These are phyloP conservation scores for Elsinoe arachidis DNA, from an alignment of 2,329 filamentous ascomycete genomes.

Conservation along the genomic window DNA sequence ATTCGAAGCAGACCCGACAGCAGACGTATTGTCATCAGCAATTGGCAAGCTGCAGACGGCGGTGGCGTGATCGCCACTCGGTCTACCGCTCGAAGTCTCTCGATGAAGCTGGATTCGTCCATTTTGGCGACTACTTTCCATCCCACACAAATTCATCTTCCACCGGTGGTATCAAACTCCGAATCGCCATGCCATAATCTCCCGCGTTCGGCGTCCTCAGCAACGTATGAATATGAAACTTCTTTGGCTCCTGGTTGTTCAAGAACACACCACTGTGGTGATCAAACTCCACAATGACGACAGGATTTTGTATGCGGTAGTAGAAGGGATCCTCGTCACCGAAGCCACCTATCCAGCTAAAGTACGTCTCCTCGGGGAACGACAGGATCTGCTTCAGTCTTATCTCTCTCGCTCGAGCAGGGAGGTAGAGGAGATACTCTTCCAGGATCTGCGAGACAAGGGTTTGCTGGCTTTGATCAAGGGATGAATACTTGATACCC, in stretches of 20 bases:
- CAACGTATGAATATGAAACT: conserved; percentile 72
- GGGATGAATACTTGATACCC: conserved; percentile 48
- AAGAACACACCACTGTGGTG: conserved; percentile 73
- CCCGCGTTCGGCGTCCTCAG: conserved; percentile 64
- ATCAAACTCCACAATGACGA: conserved; percentile 68
- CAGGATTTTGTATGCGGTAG: conserved; percentile 67
- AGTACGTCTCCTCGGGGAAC: conserved; percentile 64
- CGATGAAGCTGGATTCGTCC: not conserved
- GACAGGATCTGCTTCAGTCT: conserved; percentile 47
- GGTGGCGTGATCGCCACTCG: not conserved
- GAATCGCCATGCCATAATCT: conserved; percentile 58
- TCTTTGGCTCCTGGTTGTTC: conserved; percentile 61
- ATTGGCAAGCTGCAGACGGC: conserved; percentile 6
- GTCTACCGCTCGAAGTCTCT: not conserved
- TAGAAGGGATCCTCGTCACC: conserved; percentile 64
- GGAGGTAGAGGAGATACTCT: conserved; percentile 62
- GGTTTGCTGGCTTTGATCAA: conserved; percentile 43
- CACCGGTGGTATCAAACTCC: conserved; percentile 11
- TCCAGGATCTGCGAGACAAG: conserved; percentile 49
- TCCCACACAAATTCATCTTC: conserved; percentile 16
- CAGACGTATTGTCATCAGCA: not conserved
- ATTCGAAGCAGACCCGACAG: not conserved
- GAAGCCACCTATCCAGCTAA: conserved; percentile 67
- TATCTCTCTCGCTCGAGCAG: conserved; percentile 44
- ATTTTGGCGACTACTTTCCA: not conserved